phyloP scores from a whole-genome alignment of 23 red algal genomes.

The Gracilaria gracilis region DNA sequence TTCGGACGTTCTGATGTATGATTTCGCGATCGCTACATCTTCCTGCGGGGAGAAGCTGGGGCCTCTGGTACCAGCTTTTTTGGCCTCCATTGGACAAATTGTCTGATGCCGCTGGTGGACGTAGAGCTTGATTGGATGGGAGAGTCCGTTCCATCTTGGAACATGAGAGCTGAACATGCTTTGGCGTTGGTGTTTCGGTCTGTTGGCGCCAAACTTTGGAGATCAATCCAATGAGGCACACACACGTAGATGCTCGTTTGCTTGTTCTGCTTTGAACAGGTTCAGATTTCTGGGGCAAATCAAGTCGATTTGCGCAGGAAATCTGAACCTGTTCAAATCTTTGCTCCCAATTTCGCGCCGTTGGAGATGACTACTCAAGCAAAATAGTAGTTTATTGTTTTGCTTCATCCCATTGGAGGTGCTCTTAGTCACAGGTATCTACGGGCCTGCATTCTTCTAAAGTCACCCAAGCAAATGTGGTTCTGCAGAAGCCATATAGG shows the following conservation, averaged over 20 bases:
- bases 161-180: too few species aligned
- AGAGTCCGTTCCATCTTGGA: too few species aligned
- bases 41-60: neutral
- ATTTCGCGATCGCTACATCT: constrained; percentile 11
- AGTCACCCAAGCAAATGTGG: constrained; percentile 38
- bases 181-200: constrained; percentile 4
- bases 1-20: constrained; percentile 5
- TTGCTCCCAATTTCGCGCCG: neutral
- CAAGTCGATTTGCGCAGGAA: neutral
- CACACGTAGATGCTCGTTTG: constrained; percentile 10
- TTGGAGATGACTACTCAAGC: neutral
- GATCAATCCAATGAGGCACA: neutral
- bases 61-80: neutral
- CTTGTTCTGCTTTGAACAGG: neutral
- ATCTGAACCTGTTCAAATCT: constrained; percentile 31
- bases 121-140: too few species aligned
- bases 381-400: constrained; percentile 20
- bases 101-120: neutral
- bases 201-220: neutral
- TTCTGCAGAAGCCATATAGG: neutral
- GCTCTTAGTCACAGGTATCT: too few species aligned
- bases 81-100: constrained; percentile 17
- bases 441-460: too few species aligned
- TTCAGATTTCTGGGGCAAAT: constrained; percentile 2
- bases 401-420: constrained; percentile 31